Base-by-base conservation (phyloP, 805 yeast genomes). In the Teunomyces pallodes region DNA sequence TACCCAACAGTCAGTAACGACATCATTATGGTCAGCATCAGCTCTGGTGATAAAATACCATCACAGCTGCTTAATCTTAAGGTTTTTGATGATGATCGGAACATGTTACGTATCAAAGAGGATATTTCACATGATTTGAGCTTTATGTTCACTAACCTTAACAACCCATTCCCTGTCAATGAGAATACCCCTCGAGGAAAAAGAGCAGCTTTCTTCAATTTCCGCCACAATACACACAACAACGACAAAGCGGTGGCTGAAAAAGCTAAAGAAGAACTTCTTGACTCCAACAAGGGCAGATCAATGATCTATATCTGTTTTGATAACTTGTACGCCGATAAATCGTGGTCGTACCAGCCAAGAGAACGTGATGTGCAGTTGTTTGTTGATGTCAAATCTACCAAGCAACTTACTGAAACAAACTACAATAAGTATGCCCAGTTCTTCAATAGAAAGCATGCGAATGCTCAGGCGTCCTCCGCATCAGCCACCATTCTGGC, bases 261-360 rank as follows among this genome's bases (percentile, higher is more conserved):
- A 26, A 36, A 13, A 4, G 36, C 43, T 28, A 33, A 40, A 26
- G 48, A 41, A 42, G 57, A 60, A 17, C 46, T 59, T 4, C 44
- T 62, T 41, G 51, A 55, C 33, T 51, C 57, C 17, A 51, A 55
- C 41, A 48, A 56, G 24, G 69, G 65, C 4, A 60, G 59, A 45
- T 65, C 67, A 7, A 54, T 59, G 33, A 61, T 73, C 14, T 61
- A 69, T 52, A 58, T 73, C 13, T 73, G 78, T 52, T 73, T 73
- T 56, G 77, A 73, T 55, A 73, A 73, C 52, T 45, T 72, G 28
- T 73, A 66, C 56, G 57, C 53, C 38, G 78, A 73, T 54, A 66
- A 67, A 50, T 69, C 75, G 7, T 73, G 76, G 76, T 66, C 75
- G 14, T 73, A 70, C 52, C 56, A 58, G 13, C 72, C 75, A 5